Evolutionary conservation across 495 filamentous ascomycete genomes (phyloP).

Genomic region (Zalerion maritima): DNA sequence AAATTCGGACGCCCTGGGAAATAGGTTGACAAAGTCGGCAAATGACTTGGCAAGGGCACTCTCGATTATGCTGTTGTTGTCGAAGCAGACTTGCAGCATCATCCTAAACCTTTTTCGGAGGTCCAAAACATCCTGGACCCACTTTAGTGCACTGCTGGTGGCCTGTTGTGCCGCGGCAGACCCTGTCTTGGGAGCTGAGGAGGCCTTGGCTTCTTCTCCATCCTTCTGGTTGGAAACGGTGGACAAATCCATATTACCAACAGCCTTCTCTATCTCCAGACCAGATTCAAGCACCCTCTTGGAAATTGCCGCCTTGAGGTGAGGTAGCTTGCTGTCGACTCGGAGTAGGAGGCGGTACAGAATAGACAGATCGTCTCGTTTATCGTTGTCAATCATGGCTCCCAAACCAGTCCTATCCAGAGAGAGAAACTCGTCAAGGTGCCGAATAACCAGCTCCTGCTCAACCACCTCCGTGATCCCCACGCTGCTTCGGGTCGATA

Average conservation of each 20-base stretch:
- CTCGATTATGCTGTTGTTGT: constrained; percentile 61
- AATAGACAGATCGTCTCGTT: constrained; percentile 55
- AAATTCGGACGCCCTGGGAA: constrained; percentile 69
- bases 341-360: constrained; percentile 64
- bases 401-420: constrained; percentile 73
- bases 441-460: constrained; percentile 56
- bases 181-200: constrained; percentile 22
- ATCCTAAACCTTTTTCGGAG: constrained; percentile 84
- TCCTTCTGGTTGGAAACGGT: constrained; percentile 23
- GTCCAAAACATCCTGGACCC: constrained; percentile 80
- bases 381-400: constrained; percentile 85
- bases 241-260: constrained; percentile 34
- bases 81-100: constrained; percentile 56
- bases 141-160: constrained; percentile 76
- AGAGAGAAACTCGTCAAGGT: constrained; percentile 67
- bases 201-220: constrained; percentile 33
- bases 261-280: constrained; percentile 59
- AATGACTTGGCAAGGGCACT: constrained; percentile 74
- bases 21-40: constrained; percentile 78
- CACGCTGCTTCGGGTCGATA: constrained; percentile 50
- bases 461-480: constrained; percentile 74
- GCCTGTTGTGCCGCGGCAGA: constrained; percentile 34
- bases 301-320: constrained; percentile 55
- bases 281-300: constrained; percentile 68
- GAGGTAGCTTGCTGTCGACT: constrained; percentile 60